phyloP scores from a whole-genome alignment of 805 yeast genomes.

The Yarrowia sp. region DNA sequence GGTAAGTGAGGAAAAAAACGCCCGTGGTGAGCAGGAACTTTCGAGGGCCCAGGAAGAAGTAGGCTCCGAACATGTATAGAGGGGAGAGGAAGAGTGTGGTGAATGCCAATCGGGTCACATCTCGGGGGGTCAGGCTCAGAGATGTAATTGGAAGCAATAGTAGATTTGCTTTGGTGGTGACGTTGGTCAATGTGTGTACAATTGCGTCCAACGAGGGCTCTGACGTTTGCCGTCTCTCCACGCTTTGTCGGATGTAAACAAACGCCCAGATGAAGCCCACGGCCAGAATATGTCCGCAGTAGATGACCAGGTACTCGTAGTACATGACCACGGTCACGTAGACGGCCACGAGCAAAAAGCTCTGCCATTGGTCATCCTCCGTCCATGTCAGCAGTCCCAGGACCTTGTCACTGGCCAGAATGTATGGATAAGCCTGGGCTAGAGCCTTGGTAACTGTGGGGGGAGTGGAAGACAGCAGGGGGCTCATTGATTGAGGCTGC shows the following conservation, averaged over 20 bases:
- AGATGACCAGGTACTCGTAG: constrained; percentile 77
- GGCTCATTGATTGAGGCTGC: constrained; percentile 67
- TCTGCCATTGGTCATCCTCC: constrained; percentile 78
- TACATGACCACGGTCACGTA: constrained; percentile 71
- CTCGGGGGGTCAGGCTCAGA: constrained; percentile 73
- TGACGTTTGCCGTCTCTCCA: constrained; percentile 57
- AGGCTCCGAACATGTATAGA: constrained; percentile 71
- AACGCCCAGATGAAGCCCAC: constrained; percentile 52
- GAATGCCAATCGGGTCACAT: constrained; percentile 77
- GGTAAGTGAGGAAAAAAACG: constrained; percentile 73
- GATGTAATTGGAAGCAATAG: constrained; percentile 80
- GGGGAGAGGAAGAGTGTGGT: constrained; percentile 90
- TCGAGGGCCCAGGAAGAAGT: constrained; percentile 74
- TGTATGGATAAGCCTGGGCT: constrained; percentile 82
- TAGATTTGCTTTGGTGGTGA: constrained; percentile 77
- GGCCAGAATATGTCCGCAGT: constrained; percentile 79
- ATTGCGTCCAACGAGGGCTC: constrained; percentile 89
- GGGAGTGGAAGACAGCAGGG: constrained; percentile 86
- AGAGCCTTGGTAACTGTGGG: constrained; percentile 87
- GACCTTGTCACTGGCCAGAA: constrained; percentile 71
- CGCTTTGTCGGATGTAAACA: constrained; percentile 44
- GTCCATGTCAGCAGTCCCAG: constrained; percentile 90
- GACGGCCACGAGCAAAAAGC: constrained; percentile 64
- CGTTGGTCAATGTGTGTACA: constrained; percentile 74
- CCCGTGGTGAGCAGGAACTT: constrained; percentile 66